phyloP scores from a whole-genome alignment of 441 rosid genomes.

The Eutrema salsugineum region DNA sequence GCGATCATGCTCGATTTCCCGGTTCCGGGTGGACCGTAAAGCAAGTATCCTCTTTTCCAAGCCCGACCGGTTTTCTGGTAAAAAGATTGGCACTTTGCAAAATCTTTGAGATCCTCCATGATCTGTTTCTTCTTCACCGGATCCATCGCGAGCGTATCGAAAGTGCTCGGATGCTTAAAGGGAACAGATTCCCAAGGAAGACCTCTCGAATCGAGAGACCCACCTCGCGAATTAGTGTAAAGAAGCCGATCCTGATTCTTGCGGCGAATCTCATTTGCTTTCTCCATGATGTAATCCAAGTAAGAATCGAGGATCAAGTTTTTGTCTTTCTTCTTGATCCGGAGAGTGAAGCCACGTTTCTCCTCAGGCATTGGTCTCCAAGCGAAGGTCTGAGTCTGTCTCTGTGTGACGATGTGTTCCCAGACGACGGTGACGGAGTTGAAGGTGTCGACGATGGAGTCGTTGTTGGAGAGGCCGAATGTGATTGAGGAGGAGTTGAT shows the following conservation, averaged over 20 bases:
- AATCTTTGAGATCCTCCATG: conserved; percentile 12
- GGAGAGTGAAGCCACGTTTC: conserved; percentile 19
- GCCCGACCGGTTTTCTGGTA: conserved; percentile 9
- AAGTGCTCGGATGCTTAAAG: conserved; percentile 10
- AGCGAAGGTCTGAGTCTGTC: neutral
- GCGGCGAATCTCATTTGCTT: conserved; percentile 2
- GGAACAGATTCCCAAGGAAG: conserved; percentile 11
- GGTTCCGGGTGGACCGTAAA: conserved; percentile 10
- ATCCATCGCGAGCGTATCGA: conserved; percentile 10
- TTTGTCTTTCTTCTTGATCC: conserved; percentile 13
- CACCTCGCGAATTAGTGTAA: conserved; percentile 9
- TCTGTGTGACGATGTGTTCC: conserved; percentile 5
- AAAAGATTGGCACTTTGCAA: neutral
- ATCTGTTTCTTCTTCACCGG: conserved; percentile 2
- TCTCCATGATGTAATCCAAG: neutral
- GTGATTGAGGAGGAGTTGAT: conserved; percentile 7
- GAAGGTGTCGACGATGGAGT: conserved; percentile 13
- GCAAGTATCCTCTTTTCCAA: conserved; percentile 11
- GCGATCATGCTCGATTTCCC: conserved; percentile 15
- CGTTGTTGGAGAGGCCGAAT: conserved; percentile 10
- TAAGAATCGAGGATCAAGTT: neutral
- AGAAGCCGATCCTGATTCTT: conserved; percentile 8
- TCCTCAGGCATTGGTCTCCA: conserved; percentile 15
- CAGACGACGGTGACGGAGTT: conserved; percentile 4
- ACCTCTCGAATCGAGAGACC: neutral